Evolutionary conservation across 1,284 basidiomycete genomes (phyloP), one percentile per base, ranked within the genome.

Genomic region (Rhodotorula sp.): DNA sequence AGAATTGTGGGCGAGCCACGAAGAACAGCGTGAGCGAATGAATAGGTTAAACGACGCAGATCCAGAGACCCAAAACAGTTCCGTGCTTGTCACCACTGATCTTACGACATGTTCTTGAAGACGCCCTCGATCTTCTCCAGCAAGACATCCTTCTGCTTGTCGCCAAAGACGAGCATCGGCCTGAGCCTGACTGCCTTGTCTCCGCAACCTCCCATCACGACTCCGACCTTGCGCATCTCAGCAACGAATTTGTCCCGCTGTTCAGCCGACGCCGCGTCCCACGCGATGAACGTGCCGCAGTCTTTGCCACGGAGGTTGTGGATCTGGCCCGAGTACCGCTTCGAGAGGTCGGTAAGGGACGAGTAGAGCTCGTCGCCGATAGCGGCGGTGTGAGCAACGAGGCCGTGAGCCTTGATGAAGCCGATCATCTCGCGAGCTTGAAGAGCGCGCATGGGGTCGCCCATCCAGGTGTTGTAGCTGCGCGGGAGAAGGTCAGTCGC

Each of bases 201-300:
- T 13, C 74, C 79, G 54, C 79, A 79, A 3, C 75, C 82, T 34
- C 81, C 82, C 73, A 83, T 80, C 61, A 83, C 80, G 52, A 84
- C 81, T 47, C 83, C 83, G 50, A 77, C 73, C 55, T 75, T 67
- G 67, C 82, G 78, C 81, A 84, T 82, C 65, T 78, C 76, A 47
- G 71, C 76, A 60, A 84, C 76, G 68, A 85, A 81, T 57, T 46
- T 28, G 55, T 85, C 84, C 31, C 84, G 76, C 70, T 76, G 62
- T n/a, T 71, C 72, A 0, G 81, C 59, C 11, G 76, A 77, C 15
- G 73, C 74, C 47, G 81, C 78, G 75, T 85, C 84, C 74, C 81
- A 85, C 0, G 84, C 81, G 69, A 85, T 79, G 77, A 84, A 85
- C 1, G 84, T 85, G 2, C 83, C 84, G 48, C 80, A 75, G 13